Conservation (phyloP, 2,329 filamentous ascomycete genomes). For the Sporothrix phasma region DNA sequence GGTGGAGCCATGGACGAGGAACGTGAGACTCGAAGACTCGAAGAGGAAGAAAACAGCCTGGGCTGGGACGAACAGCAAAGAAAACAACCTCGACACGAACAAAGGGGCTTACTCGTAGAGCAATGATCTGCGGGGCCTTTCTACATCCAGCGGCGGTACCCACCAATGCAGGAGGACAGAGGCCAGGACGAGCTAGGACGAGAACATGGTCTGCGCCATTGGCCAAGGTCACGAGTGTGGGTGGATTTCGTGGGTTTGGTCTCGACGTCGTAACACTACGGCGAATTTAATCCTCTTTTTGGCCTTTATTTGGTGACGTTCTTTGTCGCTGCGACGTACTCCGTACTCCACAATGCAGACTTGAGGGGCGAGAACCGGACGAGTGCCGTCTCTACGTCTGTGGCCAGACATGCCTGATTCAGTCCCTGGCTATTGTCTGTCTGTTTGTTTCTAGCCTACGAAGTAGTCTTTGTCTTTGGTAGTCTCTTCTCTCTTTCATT, state of each 20-base stretch:
- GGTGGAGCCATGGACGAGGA: not conserved
- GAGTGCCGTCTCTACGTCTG: not conserved
- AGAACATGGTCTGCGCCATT: too few species aligned
- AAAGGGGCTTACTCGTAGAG: not conserved
- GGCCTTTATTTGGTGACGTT: too few species aligned
- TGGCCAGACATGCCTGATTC: not conserved
- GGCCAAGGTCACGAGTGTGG: too few species aligned
- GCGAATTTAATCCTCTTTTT: not conserved
- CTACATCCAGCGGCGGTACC: not conserved
- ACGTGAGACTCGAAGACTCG: too few species aligned
- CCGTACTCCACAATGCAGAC: not conserved
- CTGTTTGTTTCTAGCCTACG: not conserved
- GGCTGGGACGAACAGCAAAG: not conserved
- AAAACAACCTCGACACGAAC: not conserved
- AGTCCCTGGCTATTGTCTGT: not conserved
- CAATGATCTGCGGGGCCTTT: slow-evolving; percentile 1
- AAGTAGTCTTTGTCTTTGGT: too few species aligned
- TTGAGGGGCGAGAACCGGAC: not conserved
- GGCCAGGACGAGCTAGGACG: too few species aligned
- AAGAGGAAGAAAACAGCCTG: too few species aligned
- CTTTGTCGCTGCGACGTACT: not conserved
- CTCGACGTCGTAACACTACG: too few species aligned
- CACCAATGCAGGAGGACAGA: not conserved
- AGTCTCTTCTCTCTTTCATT: not conserved
- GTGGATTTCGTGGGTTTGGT: too few species aligned